These are phyloP conservation scores for Tylopilus sp. DNA, from an alignment of 768 basidiomycete species.

Conservation along the genomic window DNA sequence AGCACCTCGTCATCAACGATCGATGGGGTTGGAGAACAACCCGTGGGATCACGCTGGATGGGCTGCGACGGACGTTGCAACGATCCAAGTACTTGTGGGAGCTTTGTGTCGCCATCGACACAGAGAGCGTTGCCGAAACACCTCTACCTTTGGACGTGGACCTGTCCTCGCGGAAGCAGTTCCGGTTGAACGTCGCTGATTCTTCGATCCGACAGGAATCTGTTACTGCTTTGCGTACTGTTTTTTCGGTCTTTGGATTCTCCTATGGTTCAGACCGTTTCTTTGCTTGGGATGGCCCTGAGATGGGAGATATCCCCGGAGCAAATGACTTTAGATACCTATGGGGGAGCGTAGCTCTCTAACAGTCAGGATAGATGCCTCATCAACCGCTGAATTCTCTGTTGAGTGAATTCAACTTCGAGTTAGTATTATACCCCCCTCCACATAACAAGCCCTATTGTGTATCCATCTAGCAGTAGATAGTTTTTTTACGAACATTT, in stretches of 20 bases:
- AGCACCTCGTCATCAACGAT: constrained; percentile 6
- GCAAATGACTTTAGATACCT: not conserved
- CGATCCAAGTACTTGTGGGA: not conserved
- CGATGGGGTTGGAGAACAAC: constrained; percentile 6
- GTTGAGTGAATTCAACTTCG: not conserved
- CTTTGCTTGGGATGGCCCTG: not conserved
- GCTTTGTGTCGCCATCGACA: constrained; percentile 7
- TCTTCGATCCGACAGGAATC: not conserved
- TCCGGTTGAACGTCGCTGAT: constrained; percentile 1
- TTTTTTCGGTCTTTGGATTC: not conserved
- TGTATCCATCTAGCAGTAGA: not conserved
- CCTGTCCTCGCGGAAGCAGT: not conserved
- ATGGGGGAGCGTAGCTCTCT: not conserved
- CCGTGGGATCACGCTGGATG: constrained; percentile 1
- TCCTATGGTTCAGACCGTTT: not conserved
- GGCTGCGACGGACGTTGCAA: not conserved
- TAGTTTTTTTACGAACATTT: not conserved
- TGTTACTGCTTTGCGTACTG: not conserved
- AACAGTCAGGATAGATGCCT: not conserved
- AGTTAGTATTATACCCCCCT: not conserved
- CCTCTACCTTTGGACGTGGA: not conserved
- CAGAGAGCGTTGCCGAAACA: not conserved
- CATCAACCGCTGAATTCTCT: not conserved
- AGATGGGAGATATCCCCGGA: not conserved
- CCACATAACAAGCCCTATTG: not conserved